These are phyloP conservation scores for Fusarium camptoceras DNA, from an alignment of 2,329 filamentous ascomycete species.

Conservation along the genomic window DNA sequence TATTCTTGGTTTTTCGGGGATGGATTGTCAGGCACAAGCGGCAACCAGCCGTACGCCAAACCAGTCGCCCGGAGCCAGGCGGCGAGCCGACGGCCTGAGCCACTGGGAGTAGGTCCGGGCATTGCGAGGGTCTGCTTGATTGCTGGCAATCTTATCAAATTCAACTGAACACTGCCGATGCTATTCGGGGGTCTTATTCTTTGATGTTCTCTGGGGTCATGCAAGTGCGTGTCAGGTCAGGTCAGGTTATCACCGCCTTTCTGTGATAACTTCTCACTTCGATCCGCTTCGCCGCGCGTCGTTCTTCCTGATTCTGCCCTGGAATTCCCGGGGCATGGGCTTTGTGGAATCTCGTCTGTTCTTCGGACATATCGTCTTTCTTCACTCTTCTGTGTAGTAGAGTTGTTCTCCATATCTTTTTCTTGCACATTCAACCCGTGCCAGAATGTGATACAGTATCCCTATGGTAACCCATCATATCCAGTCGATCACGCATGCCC, in stretches of 20 bases:
- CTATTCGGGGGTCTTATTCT: slow-evolving; percentile 11
- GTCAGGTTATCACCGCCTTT: slow-evolving; percentile 24
- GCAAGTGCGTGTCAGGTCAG: slow-evolving; percentile 5
- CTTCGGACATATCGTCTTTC: background rate
- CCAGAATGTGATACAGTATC: background rate
- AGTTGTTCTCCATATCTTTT: background rate
- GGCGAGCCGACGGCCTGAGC: slow-evolving; percentile 20
- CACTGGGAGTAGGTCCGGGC: slow-evolving; percentile 27
- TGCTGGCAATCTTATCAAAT: slow-evolving; percentile 5
- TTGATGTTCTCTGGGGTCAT: slow-evolving; percentile 18
- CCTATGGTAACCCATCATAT: background rate
- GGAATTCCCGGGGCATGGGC: background rate
- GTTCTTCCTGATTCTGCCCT: background rate
- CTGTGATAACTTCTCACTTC: slow-evolving; percentile 1
- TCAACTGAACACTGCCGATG: slow-evolving; percentile 5
- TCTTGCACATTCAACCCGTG: background rate
- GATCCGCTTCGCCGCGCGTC: slow-evolving; percentile 3
- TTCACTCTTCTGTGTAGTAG: background rate
- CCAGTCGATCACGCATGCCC: background rate
- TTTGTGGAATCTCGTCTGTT: background rate
- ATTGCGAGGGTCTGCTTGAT: slow-evolving; percentile 15
- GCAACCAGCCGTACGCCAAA: slow-evolving; percentile 33
- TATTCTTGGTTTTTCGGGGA: slow-evolving; percentile 20
- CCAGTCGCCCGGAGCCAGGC: slow-evolving; percentile 33
- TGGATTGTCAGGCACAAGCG: slow-evolving; percentile 40